Percentiles rank a stretch among this genome's conserved stretches.
phyloP scores from a whole-genome alignment of 108 stramenopile genomes.

The Nitzschia sp. region DNA sequence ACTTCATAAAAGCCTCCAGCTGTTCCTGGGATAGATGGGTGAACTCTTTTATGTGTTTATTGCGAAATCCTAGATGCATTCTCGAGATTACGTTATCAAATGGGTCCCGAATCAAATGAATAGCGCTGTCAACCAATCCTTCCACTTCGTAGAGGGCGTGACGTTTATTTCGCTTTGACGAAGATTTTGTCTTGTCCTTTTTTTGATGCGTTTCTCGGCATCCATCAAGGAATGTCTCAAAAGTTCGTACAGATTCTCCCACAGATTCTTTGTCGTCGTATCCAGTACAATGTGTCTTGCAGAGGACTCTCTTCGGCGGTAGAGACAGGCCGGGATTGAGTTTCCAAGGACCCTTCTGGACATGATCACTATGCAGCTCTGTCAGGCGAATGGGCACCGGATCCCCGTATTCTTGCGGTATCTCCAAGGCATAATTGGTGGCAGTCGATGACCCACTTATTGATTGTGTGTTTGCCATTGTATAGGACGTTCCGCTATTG shows the following conservation, averaged over 20 bases:
- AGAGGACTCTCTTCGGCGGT: conserved; percentile 40
- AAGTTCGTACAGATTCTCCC: conserved; percentile 34
- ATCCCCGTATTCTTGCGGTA: neutral
- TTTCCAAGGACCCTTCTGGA: conserved; percentile 44
- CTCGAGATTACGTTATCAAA: conserved; percentile 65
- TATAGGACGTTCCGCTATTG: conserved; percentile 53
- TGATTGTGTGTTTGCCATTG: conserved; percentile 21
- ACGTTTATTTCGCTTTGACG: neutral
- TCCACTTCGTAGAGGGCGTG: neutral
- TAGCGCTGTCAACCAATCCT: conserved; percentile 41
- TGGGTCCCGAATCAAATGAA: conserved; percentile 68
- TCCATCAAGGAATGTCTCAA: conserved; percentile 31
- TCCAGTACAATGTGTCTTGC: conserved; percentile 68
- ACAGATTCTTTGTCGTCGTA: neutral
- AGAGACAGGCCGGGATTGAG: conserved; percentile 21
- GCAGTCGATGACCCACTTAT: conserved; percentile 29
- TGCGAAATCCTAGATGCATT: conserved; percentile 51
- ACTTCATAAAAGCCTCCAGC: conserved; percentile 12
- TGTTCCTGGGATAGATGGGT: neutral
- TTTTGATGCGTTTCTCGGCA: conserved; percentile 5
- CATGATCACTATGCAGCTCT: conserved; percentile 20
- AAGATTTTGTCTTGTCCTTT: neutral
- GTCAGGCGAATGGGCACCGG: conserved; percentile 2
- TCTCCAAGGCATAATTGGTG: conserved; percentile 35
- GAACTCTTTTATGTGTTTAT: conserved; percentile 16